Evolutionary conservation across 305 asterid species (phyloP).

Genomic region (Fraxinus dipetala): DNA sequence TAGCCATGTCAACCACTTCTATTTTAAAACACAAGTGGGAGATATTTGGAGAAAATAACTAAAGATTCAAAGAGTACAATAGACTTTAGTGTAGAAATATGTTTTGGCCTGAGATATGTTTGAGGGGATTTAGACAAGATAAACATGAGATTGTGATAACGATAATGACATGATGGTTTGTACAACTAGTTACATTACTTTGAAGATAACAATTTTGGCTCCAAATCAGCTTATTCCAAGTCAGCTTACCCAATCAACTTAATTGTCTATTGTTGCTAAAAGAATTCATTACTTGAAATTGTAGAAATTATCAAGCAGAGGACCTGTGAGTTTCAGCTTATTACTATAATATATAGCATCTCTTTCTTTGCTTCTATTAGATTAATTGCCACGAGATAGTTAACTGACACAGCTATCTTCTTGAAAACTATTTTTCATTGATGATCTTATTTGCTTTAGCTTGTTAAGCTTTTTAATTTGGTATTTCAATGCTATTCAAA

Average conservation of each 20-base stretch:
- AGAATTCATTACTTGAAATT: background rate
- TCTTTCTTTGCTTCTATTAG: background rate
- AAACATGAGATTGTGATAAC: background rate
- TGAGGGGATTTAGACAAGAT: background rate
- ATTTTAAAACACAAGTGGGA: background rate
- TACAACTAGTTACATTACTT: background rate
- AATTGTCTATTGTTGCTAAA: background rate
- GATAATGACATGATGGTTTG: background rate
- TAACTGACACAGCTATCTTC: background rate
- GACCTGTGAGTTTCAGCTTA: background rate
- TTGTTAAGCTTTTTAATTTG: constrained; percentile 12
- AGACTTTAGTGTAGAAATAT: background rate
- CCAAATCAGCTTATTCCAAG: background rate
- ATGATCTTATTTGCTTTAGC: constrained; percentile 10
- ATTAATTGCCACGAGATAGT: background rate
- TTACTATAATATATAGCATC: background rate
- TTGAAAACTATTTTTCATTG: background rate
- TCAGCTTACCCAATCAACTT: background rate
- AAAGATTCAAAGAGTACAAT: background rate
- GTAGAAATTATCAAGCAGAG: constrained; percentile 11
- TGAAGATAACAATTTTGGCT: background rate
- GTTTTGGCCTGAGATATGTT: background rate
- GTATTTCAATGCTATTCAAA: constrained; percentile 23
- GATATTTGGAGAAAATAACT: background rate
- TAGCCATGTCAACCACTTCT: background rate